Evolutionary conservation across 352 stramenopile genomes (phyloP).

Genomic region (Pythium periplocum): DNA sequence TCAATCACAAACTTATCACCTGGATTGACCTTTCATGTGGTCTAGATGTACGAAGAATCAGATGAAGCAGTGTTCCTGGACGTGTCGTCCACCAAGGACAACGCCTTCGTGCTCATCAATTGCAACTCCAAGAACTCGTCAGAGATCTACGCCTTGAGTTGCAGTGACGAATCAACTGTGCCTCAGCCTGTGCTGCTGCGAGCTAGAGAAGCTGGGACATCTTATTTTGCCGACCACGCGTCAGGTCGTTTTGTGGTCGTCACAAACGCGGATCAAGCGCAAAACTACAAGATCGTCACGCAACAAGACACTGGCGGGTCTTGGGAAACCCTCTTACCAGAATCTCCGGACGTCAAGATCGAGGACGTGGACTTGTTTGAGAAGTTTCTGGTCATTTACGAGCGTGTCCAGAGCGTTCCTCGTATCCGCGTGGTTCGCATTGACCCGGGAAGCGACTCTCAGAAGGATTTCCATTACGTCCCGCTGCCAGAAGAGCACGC

Average conservation of each 20-base stretch:
- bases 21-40: no score
- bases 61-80: constrained; percentile 82
- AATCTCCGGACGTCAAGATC: constrained; percentile 70
- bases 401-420: constrained; percentile 62
- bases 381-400: constrained; percentile 78
- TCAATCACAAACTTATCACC: background rate
- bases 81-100: constrained; percentile 81
- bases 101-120: constrained; percentile 75
- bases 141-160: constrained; percentile 56
- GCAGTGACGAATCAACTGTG: background rate
- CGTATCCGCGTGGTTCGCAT: constrained; percentile 76
- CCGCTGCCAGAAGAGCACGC: constrained; percentile 49
- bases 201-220: constrained; percentile 39
- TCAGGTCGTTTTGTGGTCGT: constrained; percentile 69
- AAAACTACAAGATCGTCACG: constrained; percentile 75
- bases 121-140: constrained; percentile 85
- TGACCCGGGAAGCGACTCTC: constrained; percentile 14
- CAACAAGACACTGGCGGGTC: background rate
- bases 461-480: constrained; percentile 32
- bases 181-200: constrained; percentile 29
- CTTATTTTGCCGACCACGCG: constrained; percentile 85
- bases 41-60: constrained; percentile 68
- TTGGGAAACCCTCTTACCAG: constrained; percentile 51
- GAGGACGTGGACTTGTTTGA: constrained; percentile 85
- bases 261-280: constrained; percentile 64